phyloP scores from a whole-genome alignment of 2,329 filamentous ascomycete genomes.

The Ceratocystis variospora region DNA sequence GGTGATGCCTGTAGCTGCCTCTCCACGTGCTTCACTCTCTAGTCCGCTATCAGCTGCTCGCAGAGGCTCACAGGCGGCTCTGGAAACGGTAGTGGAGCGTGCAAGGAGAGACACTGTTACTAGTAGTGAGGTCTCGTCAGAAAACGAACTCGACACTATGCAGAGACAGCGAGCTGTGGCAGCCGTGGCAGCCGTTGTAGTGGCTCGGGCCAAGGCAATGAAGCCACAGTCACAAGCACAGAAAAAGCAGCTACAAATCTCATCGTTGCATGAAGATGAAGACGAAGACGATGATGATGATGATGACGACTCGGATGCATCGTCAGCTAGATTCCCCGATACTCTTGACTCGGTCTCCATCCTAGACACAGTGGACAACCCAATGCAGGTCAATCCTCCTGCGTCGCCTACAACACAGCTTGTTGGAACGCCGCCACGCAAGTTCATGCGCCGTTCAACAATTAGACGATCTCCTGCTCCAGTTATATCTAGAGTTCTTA shows the following conservation, averaged over 20 bases:
- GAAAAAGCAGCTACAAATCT: conserved; percentile 39
- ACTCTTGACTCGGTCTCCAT: conserved; percentile 60
- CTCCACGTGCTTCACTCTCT: conserved; percentile 29
- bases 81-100: conserved; percentile 57
- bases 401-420: conserved; percentile 43
- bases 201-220: conserved; percentile 27
- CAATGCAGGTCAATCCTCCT: conserved; percentile 33
- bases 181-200: conserved; percentile 38
- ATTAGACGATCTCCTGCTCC: conserved; percentile 47
- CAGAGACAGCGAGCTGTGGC: conserved; percentile 49
- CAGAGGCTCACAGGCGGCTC: conserved; percentile 56
- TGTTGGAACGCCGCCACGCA: conserved; percentile 49
- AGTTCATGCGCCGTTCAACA: conserved; percentile 48
- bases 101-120: conserved; percentile 63
- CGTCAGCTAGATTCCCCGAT: conserved; percentile 47
- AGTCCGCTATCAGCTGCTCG: conserved; percentile 29
- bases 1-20: conserved; percentile 30
- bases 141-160: conserved; percentile 62
- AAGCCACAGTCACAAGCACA: neutral
- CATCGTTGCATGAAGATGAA: conserved; percentile 43
- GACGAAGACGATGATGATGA: conserved; percentile 45
- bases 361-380: conserved; percentile 49
- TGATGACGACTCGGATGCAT: conserved; percentile 45
- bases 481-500: conserved; percentile 42
- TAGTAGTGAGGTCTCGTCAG: conserved; percentile 70